phyloP scores from a whole-genome alignment of 768 basidiomycete species.

The Inosperma sp. region DNA sequence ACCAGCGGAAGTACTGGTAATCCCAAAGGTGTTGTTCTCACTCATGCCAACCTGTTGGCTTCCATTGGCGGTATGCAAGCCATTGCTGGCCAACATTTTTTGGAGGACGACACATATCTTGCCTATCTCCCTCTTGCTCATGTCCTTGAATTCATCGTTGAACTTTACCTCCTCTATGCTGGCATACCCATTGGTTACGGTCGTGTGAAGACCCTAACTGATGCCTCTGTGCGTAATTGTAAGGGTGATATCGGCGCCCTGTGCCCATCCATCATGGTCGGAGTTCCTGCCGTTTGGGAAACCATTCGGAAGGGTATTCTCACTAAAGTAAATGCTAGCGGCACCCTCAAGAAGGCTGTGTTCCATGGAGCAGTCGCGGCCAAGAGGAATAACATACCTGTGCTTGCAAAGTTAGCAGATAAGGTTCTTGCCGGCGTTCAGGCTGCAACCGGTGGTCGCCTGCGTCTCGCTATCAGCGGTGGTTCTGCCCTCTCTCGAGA shows the following conservation, averaged over 20 bases:
- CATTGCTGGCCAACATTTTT: conserved; percentile 65
- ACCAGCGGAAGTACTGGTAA: conserved; percentile 89
- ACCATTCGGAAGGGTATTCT: conserved; percentile 93
- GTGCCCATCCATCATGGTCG: conserved; percentile 85
- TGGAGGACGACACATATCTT: conserved; percentile 62
- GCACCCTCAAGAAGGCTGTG: conserved; percentile 61
- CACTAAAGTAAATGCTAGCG: conserved; percentile 66
- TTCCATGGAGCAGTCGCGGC: conserved; percentile 76
- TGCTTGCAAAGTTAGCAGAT: conserved; percentile 67
- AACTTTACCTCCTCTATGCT: conserved; percentile 66
- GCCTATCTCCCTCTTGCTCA: conserved; percentile 94
- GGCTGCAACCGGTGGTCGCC: conserved; percentile 81
- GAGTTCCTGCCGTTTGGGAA: conserved; percentile 97
- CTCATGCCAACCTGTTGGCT: conserved; percentile 81
- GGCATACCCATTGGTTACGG: conserved; percentile 88
- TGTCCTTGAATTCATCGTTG: conserved; percentile 93
- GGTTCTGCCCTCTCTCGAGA: conserved; percentile 82
- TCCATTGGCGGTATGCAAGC: conserved; percentile 77
- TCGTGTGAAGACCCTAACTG: conserved; percentile 93
- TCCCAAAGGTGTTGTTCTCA: conserved; percentile 92
- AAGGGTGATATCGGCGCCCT: conserved; percentile 84
- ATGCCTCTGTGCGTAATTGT: conserved; percentile 81
- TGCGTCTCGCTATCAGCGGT: conserved; percentile 77
- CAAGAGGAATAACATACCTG: conserved; percentile 69
- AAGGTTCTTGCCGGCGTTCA: conserved; percentile 66